Evolutionary conservation across 2,329 filamentous ascomycete genomes (phyloP).

Genomic region (Talaromyces sp.): DNA sequence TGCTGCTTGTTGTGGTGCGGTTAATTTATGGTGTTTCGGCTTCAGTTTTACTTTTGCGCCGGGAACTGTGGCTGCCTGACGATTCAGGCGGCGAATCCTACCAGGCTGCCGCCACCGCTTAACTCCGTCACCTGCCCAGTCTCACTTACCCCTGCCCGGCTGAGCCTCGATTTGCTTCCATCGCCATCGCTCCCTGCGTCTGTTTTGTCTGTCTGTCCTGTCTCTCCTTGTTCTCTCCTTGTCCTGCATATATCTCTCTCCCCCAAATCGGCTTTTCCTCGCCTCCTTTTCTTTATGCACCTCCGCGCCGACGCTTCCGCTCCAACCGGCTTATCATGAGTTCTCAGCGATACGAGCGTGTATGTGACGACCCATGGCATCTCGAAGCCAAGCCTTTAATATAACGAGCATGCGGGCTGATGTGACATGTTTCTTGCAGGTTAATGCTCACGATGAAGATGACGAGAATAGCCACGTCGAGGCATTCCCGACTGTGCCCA

Average conservation of each 20-base stretch:
- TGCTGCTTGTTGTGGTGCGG: constrained; percentile 25
- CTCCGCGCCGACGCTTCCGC: constrained; percentile 15
- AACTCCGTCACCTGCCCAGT: constrained; percentile 3
- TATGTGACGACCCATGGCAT: constrained; percentile 38
- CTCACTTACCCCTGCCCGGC: background rate
- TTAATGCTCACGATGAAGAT: constrained; percentile 41
- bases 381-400: background rate
- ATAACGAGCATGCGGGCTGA: background rate
- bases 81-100: constrained; percentile 2
- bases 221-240: constrained; percentile 7
- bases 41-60: background rate
- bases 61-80: background rate
- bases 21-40: background rate
- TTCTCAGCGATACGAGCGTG: constrained; percentile 46
- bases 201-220: constrained; percentile 3
- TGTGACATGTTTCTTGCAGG: constrained; percentile 21
- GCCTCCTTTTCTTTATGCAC: constrained; percentile 8
- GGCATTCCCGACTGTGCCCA: constrained; percentile 26
- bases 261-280: constrained; percentile 1
- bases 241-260: background rate
- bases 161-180: constrained; percentile 5
- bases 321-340: constrained; percentile 43
- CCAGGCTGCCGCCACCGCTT: constrained; percentile 1
- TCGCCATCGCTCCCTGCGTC: constrained; percentile 5
- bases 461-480: constrained; percentile 24